phyloP scores from a whole-genome alignment of 768 basidiomycete species.

The Suillus occidentalis region DNA sequence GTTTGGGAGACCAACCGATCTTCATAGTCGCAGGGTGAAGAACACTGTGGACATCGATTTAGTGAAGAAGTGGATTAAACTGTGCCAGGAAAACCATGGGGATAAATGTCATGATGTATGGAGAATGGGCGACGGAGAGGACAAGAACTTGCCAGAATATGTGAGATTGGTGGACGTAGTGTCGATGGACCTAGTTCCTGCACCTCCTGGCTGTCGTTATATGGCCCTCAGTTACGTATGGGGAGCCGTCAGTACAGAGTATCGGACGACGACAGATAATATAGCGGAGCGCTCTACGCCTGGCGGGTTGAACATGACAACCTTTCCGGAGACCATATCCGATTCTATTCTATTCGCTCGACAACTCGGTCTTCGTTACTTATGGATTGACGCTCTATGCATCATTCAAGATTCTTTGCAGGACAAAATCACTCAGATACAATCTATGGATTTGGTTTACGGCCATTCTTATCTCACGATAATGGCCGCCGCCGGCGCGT shows the following conservation, averaged over 20 bases:
- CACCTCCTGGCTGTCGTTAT: constrained; percentile 6
- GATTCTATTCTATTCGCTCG: constrained; percentile 7
- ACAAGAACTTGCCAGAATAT: neutral
- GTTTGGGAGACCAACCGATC: constrained; percentile 7
- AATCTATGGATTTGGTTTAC: constrained; percentile 10
- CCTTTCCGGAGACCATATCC: constrained; percentile 9
- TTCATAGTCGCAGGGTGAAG: constrained; percentile 9
- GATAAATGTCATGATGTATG: constrained; percentile 7
- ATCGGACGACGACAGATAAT: constrained; percentile 9
- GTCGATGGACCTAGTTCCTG: constrained; percentile 6
- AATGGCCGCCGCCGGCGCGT: constrained; percentile 6
- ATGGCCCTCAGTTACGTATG: constrained; percentile 12
- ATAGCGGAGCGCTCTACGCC: neutral
- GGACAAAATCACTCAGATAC: constrained; percentile 10
- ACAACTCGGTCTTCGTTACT: constrained; percentile 8
- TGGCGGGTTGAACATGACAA: constrained; percentile 1
- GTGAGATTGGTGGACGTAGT: constrained; percentile 7
- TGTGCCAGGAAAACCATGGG: neutral
- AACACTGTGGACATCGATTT: constrained; percentile 3
- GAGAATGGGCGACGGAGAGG: neutral
- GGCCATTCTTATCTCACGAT: constrained; percentile 6
- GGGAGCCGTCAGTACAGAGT: constrained; percentile 6
- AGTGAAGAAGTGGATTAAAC: constrained; percentile 10
- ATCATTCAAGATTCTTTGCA: constrained; percentile 10
- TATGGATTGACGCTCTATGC: constrained; percentile 15